These are phyloP conservation scores for Tetraselmis chui DNA, from an alignment of 139 green algal genomes.

Conservation along the genomic window DNA sequence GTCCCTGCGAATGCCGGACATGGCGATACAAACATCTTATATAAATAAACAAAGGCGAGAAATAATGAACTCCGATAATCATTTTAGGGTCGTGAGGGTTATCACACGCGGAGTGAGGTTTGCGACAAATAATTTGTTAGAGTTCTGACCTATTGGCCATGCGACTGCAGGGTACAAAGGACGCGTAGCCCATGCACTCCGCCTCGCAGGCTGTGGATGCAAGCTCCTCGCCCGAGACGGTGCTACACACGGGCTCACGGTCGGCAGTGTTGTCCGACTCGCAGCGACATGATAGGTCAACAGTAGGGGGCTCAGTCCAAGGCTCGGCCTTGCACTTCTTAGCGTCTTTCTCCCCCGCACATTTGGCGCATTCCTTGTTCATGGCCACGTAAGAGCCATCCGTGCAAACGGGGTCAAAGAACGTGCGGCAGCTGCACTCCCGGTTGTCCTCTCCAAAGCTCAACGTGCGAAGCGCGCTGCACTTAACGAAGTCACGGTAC, in stretches of 20 bases:
- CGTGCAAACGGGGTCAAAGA: neutral
- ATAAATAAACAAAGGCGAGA: too few relatives aligned
- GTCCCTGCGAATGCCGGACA: too few relatives aligned
- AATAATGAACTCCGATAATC: too few relatives aligned
- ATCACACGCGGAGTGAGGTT: too few relatives aligned
- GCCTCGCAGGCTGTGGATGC: neutral
- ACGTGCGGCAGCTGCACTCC: neutral
- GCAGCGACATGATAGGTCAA: neutral
- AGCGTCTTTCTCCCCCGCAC: neutral
- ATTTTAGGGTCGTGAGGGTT: too few relatives aligned
- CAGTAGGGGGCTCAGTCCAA: neutral
- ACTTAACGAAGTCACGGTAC: neutral
- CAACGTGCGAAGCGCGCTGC: neutral
- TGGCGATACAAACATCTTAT: too few relatives aligned
- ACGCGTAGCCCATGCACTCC: neutral
- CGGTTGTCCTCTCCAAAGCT: neutral
- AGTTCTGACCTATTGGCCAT: too few relatives aligned
- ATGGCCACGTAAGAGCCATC: neutral
- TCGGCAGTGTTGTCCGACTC: neutral
- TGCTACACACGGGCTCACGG: neutral
- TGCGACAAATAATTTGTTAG: too few relatives aligned
- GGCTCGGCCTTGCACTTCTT: neutral
- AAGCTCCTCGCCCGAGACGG: neutral
- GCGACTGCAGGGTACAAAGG: neutral
- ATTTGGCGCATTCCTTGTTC: neutral